A percentile compares a stretch with the other conserved stretches of the same genome.
Conservation (phyloP, 352 stramenopile genomes). For the Phytophthora sojae region DNA sequence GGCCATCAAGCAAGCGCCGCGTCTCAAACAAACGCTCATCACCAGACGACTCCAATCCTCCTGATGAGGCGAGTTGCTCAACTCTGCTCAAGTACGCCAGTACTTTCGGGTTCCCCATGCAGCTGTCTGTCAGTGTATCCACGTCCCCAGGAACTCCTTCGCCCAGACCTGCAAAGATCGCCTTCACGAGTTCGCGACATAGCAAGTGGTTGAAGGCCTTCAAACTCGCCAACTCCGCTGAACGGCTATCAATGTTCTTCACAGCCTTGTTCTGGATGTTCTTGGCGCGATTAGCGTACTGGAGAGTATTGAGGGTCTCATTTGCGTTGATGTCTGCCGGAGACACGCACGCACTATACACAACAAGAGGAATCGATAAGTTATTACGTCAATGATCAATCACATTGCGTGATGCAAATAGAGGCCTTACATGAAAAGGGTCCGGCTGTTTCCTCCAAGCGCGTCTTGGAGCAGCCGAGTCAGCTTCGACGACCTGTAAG, state of each 20-base stretch:
- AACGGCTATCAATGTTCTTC: conserved; percentile 89
- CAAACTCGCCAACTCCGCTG: conserved; percentile 71
- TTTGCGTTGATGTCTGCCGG: conserved; percentile 70
- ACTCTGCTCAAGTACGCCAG: conserved; percentile 64
- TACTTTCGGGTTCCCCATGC: conserved; percentile 60
- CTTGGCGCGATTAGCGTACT: conserved; percentile 88
- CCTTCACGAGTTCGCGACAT: conserved; percentile 72
- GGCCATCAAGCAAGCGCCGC: conserved; percentile 27
- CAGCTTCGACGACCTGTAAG: conserved; percentile 86
- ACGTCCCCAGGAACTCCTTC: conserved; percentile 29
- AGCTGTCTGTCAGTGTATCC: conserved; percentile 45
- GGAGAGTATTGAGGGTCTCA: conserved; percentile 86
- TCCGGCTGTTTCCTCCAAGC: conserved; percentile 89
- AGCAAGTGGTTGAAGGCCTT: conserved; percentile 77
- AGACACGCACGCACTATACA: conserved; percentile 82
- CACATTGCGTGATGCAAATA: not conserved
- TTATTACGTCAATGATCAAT: not conserved
- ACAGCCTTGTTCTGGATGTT: conserved; percentile 93
- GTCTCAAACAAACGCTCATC: conserved; percentile 31
- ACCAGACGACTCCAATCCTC: conserved; percentile 28
- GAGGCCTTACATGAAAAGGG: conserved; percentile 84
- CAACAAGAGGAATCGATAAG: conserved; percentile 3
- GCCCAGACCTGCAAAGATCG: conserved; percentile 43
- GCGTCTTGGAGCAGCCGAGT: conserved; percentile 86
- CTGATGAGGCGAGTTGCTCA: conserved; percentile 51